Base-by-base conservation (phyloP, 495 filamentous ascomycete species). In the Hapsidospora chrysogenum region DNA sequence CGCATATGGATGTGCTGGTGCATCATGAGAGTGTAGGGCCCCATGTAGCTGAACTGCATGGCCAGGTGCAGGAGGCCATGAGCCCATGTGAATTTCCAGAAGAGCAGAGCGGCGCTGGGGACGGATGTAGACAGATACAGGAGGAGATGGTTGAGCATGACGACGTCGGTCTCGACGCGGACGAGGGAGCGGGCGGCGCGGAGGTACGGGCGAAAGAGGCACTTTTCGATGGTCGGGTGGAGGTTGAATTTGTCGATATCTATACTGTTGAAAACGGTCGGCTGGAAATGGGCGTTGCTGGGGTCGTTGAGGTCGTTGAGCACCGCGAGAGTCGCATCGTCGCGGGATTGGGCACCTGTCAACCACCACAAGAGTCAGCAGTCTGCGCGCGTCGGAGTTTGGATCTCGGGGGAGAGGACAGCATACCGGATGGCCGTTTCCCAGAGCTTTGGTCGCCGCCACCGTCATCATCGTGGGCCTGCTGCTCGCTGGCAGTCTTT, bases 1-100 rank as follows among this genome's bases (percentile, higher is more conserved):
- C 68, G 66, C 53, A 69, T 70, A 51, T 87, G 81, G 41, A 85
- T 85, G 50, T 85, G 80, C 40, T 85, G 78, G 44, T 85, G 81
- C 57, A 76, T 74, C 72, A 87, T 73, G 23, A 87, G 57, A 0
- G 80, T 85, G 54, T 80, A 87, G 9, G 70, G 60, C 16, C 81
- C 81, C 21, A 68, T 62, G 44, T 74, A 84, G 37, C 56, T 78
- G 23, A 60, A 43, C 38, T 74, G 68, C 57, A 81, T 65, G 20
- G 66, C 36, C 45, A 61, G 61, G 49, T 87, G 81, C 27, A 68
- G 21, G 22, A 77, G 29, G 10, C 64, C 81, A 49, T 83, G 81
- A 3, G 61, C 27, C 48, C 66, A 80, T 21, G 62, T 64, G 51
- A 87, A 87, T 37, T 57, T 44, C 44, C 63, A 61, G 53, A 64